phyloP scores from a whole-genome alignment of 371 early-diverging fungal species.

The Mucor saturninus region DNA sequence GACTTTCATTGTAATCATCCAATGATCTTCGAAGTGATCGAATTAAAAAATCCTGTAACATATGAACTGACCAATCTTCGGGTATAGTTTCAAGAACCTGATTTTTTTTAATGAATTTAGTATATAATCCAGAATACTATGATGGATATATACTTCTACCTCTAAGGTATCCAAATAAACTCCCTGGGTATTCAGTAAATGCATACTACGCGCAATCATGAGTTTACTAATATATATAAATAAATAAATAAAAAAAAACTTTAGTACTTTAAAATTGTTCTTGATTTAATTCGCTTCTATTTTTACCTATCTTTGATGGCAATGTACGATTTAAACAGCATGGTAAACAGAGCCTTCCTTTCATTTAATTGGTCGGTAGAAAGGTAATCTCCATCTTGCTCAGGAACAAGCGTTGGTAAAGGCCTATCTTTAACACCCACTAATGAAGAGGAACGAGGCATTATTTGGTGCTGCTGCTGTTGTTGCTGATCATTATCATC shows the following conservation, averaged over 20 bases:
- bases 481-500: neutral
- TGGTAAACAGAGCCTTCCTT: conserved; percentile 40
- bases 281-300: no score
- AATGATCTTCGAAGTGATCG: conserved; percentile 58
- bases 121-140: neutral
- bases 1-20: conserved; percentile 58
- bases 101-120: neutral
- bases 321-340: conserved; percentile 48
- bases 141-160: conserved; percentile 31
- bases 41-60: conserved; percentile 60
- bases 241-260: neutral
- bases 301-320: conserved; percentile 38
- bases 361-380: conserved; percentile 28
- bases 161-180: conserved; percentile 64
- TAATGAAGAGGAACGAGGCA: conserved; percentile 33
- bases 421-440: conserved; percentile 12
- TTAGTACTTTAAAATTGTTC: neutral
- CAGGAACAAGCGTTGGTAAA: neutral
- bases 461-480: neutral
- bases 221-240: conserved; percentile 33
- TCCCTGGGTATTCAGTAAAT: conserved; percentile 66
- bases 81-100: conserved; percentile 68
- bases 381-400: conserved; percentile 14
- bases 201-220: conserved; percentile 53
- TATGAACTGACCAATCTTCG: conserved; percentile 66